These are phyloP conservation scores for Trifolium subterraneum DNA, from an alignment of 306 rosid species.

Conservation along the genomic window DNA sequence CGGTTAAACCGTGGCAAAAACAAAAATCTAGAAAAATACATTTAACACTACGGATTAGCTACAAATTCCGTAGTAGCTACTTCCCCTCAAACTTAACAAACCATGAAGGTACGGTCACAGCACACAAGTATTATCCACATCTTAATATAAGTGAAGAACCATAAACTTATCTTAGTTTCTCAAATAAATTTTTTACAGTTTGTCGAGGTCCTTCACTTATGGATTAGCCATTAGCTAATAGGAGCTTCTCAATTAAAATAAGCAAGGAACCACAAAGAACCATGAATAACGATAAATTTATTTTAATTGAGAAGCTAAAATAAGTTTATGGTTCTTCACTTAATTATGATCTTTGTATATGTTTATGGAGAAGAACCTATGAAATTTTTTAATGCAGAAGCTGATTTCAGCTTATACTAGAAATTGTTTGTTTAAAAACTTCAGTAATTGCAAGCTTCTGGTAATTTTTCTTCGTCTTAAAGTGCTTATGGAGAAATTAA, in stretches of 20 bases:
- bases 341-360: not conserved
- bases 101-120: not conserved
- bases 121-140: no score
- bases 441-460: not conserved
- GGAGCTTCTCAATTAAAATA: not conserved
- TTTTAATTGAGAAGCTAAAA: no score
- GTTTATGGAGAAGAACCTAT: not conserved
- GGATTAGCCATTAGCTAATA: not conserved
- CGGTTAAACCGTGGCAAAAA: no score
- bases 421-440: not conserved
- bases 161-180: no score
- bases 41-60: no score
- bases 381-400: not conserved
- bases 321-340: slow-evolving; percentile 15
- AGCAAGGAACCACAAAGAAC: no score
- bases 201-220: no score
- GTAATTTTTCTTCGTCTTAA: not conserved
- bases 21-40: no score
- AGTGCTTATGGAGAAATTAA: not conserved
- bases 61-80: no score
- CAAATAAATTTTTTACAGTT: no score
- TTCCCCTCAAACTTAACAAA: not conserved
- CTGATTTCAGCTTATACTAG: not conserved
- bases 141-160: no score
- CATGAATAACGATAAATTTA: no score